Conservation (phyloP, 495 filamentous ascomycete species). For the Lasiosphaeris hirsuta region DNA sequence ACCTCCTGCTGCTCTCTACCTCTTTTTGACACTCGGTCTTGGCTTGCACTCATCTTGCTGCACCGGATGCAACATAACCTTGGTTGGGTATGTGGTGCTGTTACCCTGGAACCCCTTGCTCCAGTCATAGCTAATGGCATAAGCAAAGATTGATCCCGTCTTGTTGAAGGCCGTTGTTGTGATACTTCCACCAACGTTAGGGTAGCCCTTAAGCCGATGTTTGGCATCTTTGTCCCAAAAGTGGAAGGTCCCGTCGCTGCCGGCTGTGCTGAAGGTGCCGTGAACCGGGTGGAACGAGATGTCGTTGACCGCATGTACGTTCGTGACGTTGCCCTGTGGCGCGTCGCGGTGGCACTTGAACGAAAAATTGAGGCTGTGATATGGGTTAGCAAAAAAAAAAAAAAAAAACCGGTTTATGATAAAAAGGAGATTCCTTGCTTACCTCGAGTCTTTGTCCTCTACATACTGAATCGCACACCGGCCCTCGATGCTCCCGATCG, state of each 20-base stretch:
- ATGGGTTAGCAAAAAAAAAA: slow-evolving; percentile 8
- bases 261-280: slow-evolving; percentile 90
- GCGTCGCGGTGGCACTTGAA: slow-evolving; percentile 94
- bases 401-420: no score
- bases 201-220: slow-evolving; percentile 85
- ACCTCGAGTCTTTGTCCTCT: slow-evolving; percentile 79
- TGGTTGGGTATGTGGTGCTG: slow-evolving; percentile 66
- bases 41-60: slow-evolving; percentile 63
- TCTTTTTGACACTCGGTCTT: slow-evolving; percentile 39
- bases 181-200: slow-evolving; percentile 81
- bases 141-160: slow-evolving; percentile 82
- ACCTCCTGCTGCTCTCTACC: slow-evolving; percentile 18
- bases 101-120: slow-evolving; percentile 83
- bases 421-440: slow-evolving; percentile 18
- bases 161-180: slow-evolving; percentile 78
- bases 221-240: slow-evolving; percentile 96
- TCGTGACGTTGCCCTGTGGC: slow-evolving; percentile 57
- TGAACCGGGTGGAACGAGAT: slow-evolving; percentile 87
- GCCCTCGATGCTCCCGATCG: slow-evolving; percentile 86
- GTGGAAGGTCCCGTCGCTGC: slow-evolving; percentile 88
- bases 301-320: slow-evolving; percentile 87
- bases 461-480: slow-evolving; percentile 90
- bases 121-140: slow-evolving; percentile 95
- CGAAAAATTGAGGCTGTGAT: slow-evolving; percentile 71
- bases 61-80: slow-evolving; percentile 90